phyloP scores from a whole-genome alignment of 2,329 filamentous ascomycete genomes.

The Raffaelea arxii region DNA sequence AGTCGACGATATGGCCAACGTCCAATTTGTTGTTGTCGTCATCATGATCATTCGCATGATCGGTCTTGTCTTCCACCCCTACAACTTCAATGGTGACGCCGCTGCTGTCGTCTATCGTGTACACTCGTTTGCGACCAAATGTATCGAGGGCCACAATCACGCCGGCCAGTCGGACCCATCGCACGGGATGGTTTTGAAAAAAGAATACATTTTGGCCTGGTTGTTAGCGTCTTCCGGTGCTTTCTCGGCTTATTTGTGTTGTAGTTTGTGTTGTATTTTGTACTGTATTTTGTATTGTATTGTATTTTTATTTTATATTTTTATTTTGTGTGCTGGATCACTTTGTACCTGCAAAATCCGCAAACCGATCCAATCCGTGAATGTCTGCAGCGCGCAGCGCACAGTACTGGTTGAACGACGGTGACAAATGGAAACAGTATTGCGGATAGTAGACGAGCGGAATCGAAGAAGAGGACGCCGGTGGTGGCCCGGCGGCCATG shows the following conservation, averaged over 20 bases:
- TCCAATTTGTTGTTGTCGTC: no score
- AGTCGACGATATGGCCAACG: constrained; percentile 41
- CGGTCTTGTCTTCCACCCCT: constrained; percentile 9
- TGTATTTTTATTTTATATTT: no score
- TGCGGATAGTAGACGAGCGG: constrained; percentile 37
- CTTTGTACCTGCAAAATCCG: constrained; percentile 42
- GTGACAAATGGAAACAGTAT: constrained; percentile 54
- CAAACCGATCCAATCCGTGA: constrained; percentile 32
- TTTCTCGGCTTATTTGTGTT: no score
- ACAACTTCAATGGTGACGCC: constrained; percentile 46
- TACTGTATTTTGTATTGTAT: no score
- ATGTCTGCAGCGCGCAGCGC: constrained; percentile 44
- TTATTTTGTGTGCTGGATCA: neutral
- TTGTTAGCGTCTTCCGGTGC: no score
- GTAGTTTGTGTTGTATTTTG: no score
- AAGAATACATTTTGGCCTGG: constrained; percentile 51
- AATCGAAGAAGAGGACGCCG: neutral
- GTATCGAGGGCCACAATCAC: constrained; percentile 56
- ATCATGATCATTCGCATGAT: constrained; percentile 24
- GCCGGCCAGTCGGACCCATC: constrained; percentile 64
- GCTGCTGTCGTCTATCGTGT: constrained; percentile 57
- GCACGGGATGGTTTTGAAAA: constrained; percentile 63
- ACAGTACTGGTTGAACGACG: constrained; percentile 51
- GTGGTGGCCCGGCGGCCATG: constrained; percentile 14
- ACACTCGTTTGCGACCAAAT: constrained; percentile 34